Evolutionary conservation across 2,329 filamentous ascomycete species (phyloP), one percentile per base, ranked within the genome.

Genomic region (Eutypa lata): DNA sequence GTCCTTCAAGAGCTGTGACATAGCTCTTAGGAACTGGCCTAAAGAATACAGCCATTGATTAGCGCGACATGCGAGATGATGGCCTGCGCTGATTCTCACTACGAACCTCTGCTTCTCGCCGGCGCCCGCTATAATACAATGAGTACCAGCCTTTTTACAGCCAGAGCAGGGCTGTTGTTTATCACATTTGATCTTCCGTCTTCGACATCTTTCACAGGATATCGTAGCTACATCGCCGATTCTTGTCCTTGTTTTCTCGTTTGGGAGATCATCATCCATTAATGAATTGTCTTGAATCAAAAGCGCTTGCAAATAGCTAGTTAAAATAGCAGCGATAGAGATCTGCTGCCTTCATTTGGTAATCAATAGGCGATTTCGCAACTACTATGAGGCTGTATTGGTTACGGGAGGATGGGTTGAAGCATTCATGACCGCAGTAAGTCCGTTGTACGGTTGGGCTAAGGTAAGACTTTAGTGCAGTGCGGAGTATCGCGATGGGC

Each of bases 1-100:
- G 73, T 2, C 69, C 71, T 61, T 79, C 76, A 3, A 79, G 66
- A 33, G 76, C 76, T 50, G 76, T 72, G 3, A 78, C 75, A 46
- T 78, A 75, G 46, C 69, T 71, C 55, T 72, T 74, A 2, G 73
- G 72, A 13, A 75, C 72, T 4, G 75, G 76, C 19, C 75, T 78
- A 49, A 16, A 18, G 18, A 45, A 22, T 18, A 18, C 10, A 13
- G 13, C 22, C 16, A n/a, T 45, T n/a, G n/a, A n/a, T n/a, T 18
- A 45, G 42, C 22, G 21, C 11, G 10, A 45, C 11, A n/a, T 45
- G 22, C 5, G 21, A 13, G 6, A 31, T 6, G 38, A 22, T 42
- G 38, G 38, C 10, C 19, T 8, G 38, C n/a, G 38, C 8, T 22
- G n/a, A 5, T 42, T 42, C 38, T 21, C 13, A 42, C 11, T 21